Evolutionary conservation across 202 grass and related monocot genomes (phyloP), one percentile per base, ranked within the genome.

Genomic region (Panicum virgatum): DNA sequence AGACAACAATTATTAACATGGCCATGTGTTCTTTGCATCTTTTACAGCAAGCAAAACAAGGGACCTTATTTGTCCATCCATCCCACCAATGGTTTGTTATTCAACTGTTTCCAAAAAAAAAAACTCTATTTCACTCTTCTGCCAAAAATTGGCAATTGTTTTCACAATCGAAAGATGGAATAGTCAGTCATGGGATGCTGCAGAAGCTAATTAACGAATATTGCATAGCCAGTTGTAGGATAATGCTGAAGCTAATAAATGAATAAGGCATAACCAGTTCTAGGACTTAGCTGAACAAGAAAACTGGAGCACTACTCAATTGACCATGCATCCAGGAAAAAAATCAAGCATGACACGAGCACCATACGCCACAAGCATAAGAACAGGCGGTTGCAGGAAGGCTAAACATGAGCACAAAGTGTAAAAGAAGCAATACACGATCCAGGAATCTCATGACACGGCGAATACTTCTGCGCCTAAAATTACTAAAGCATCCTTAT

Each of bases 391-490:
- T 60, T 70, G 14, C 16, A 34, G 40, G 39, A 62, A 36, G 26
- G n/a, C 8, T 62, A 69, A 40, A 81, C 30, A 45, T 13, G 77
- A 74, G 66, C 51, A 72, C n/a, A 67, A 72, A 48, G 63, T 25
- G 43, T 45, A 61, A 38, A 53, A n/a, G 29, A 61, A 73, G 18
- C 60, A 61, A 74, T 74, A 86, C 62, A 86, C 62, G 73, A 69
- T 75, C 20, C 67, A 39, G 43, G 25, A 72, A 78, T 73, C 50
- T 36, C 68, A 37, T 52, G 15, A 71, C 14, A 71, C 27, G 59
- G 20, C 45, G 15, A 69, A 69, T 69, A 80, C 37, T 50, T 19
- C 62, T 56, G 9, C 63, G 14, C 26, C 77, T 76, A 85, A 47
- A 79, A 30, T 74, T 62, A 63, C 13, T 69, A 23, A 86, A 23